Conservation (phyloP, 139 green algal genomes). For the Astrephomene gubernaculifera region DNA sequence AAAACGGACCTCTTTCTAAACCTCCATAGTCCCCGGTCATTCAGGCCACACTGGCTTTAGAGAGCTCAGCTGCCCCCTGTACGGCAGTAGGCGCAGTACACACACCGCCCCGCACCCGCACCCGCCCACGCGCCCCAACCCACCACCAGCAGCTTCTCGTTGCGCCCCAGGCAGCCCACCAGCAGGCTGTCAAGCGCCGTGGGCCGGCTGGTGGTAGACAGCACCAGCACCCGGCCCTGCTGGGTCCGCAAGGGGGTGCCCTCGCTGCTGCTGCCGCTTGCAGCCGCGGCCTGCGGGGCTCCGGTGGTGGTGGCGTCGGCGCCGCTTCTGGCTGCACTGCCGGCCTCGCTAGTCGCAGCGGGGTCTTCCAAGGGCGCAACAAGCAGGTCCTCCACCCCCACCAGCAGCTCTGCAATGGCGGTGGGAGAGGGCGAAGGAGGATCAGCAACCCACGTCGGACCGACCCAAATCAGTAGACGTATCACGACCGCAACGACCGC, state of each 20-base stretch:
- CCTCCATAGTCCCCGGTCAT: too few species aligned
- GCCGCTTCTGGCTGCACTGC: background rate
- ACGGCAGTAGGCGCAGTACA: too few species aligned
- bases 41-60: too few species aligned
- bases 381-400: slow-evolving; percentile 19
- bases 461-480: background rate
- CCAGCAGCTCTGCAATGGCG: slow-evolving; percentile 20
- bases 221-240: slow-evolving; percentile 3
- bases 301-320: background rate
- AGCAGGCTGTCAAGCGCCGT: background rate
- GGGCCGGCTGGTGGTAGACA: background rate
- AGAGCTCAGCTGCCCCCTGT: too few species aligned
- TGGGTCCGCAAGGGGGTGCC: too few species aligned
- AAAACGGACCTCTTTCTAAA: too few species aligned
- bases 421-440: background rate
- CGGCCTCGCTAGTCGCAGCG: background rate
- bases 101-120: too few species aligned
- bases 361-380: background rate
- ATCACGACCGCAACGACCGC: background rate
- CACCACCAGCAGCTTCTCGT: background rate
- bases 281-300: background rate
- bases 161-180: background rate
- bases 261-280: background rate
- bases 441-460: background rate
- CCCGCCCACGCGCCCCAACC: too few species aligned